Evolutionary conservation across 129 eudicot genomes (phyloP).

Genomic region (Oenanthe sinensis): DNA sequence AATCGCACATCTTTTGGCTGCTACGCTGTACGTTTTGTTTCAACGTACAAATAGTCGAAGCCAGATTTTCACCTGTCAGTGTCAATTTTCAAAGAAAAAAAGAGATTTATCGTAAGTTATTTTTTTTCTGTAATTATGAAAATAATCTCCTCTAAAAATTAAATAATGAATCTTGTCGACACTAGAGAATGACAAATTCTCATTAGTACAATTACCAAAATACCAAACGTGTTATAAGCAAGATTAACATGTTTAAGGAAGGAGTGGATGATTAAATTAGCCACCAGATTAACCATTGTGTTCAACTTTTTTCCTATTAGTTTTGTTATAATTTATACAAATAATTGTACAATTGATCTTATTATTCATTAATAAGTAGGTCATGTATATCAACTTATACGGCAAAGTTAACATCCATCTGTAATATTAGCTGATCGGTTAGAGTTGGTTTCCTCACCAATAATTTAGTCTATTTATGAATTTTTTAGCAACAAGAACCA

Average conservation of each 20-base stretch:
- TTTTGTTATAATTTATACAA: no score
- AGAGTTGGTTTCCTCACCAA: slow-evolving; percentile 2
- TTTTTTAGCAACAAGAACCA: background rate
- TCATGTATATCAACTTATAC: background rate
- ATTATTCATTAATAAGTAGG: no score
- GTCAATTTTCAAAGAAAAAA: background rate
- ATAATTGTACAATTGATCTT: no score
- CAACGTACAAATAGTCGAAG: background rate
- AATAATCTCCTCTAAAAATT: no score
- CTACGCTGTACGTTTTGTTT: background rate
- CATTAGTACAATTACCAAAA: background rate
- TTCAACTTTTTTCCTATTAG: background rate
- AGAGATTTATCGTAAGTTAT: background rate
- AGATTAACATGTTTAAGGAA: background rate
- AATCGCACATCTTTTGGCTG: background rate
- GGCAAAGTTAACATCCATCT: slow-evolving; percentile 2
- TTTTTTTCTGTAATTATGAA: background rate
- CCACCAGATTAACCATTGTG: background rate
- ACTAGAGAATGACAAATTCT: background rate
- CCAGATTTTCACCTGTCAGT: background rate
- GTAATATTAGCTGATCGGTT: background rate
- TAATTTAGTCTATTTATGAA: background rate
- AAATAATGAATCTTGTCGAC: no score
- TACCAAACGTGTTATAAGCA: background rate
- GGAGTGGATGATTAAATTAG: background rate